A percentile compares a stretch with the other conserved stretches of the same genome.
Conservation (phyloP, 1,139 yeast species). For the Suhomyces anneliseae region DNA sequence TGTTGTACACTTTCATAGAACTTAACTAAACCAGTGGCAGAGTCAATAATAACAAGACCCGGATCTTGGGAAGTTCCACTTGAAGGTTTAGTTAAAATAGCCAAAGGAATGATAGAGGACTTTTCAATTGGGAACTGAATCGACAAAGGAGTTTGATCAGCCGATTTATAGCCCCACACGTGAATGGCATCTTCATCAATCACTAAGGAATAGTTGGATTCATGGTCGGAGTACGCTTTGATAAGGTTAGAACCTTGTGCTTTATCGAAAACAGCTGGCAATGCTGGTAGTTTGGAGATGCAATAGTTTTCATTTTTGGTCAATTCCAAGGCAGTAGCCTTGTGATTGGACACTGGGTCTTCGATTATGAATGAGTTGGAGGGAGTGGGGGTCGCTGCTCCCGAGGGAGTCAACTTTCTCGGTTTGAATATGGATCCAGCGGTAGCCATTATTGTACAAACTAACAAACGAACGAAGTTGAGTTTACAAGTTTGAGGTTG, state of each 20-base stretch:
- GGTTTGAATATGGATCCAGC: slow-evolving; percentile 11
- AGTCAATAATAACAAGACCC: slow-evolving; percentile 62
- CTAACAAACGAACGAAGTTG: not conserved
- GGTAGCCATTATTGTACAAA: slow-evolving; percentile 4
- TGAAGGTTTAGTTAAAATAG: slow-evolving; percentile 65
- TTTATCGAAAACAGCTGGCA: slow-evolving; percentile 46
- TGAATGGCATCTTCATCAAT: slow-evolving; percentile 52
- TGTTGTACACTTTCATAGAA: slow-evolving; percentile 70
- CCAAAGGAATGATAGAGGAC: slow-evolving; percentile 43
- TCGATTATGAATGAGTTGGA: not conserved
- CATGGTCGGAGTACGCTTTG: slow-evolving; percentile 55
- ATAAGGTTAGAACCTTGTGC: slow-evolving; percentile 17
- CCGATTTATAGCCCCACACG: slow-evolving; percentile 70
- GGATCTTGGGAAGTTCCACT: slow-evolving; percentile 62
- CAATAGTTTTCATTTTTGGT: slow-evolving; percentile 62
- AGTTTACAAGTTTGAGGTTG: not conserved
- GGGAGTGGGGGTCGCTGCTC: not conserved
- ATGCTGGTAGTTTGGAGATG: slow-evolving; percentile 60
- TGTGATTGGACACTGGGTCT: not conserved
- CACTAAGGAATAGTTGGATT: slow-evolving; percentile 55
- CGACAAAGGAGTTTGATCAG: slow-evolving; percentile 59
- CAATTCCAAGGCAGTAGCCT: slow-evolving; percentile 39
- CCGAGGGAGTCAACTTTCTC: slow-evolving; percentile 6
- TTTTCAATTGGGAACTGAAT: slow-evolving; percentile 42
- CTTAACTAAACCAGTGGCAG: slow-evolving; percentile 54